Percentiles rank a stretch among this genome's conserved stretches.
phyloP scores from a whole-genome alignment of 1,284 basidiomycete species.

The Ganoderma lucidum region DNA sequence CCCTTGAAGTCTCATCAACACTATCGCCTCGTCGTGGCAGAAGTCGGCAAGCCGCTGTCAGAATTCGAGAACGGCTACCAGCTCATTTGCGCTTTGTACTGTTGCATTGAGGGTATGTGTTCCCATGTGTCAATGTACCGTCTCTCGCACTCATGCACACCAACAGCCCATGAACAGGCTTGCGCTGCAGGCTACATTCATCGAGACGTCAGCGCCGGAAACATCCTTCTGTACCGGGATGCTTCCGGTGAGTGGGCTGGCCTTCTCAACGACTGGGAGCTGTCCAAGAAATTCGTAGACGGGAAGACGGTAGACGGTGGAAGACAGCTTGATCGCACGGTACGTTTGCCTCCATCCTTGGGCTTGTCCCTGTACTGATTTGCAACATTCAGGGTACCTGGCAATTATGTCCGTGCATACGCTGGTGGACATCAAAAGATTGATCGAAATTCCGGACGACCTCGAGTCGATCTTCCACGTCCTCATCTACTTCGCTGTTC shows the following conservation, averaged over 20 bases:
- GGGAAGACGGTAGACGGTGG: background rate
- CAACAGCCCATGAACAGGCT: slow-evolving; percentile 11
- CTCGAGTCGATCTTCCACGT: slow-evolving; percentile 26
- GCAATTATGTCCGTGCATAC: slow-evolving; percentile 23
- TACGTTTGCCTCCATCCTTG: background rate
- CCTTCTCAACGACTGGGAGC: slow-evolving; percentile 19
- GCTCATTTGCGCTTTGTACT: slow-evolving; percentile 1
- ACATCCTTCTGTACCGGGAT: slow-evolving; percentile 17
- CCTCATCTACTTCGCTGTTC: slow-evolving; percentile 20
- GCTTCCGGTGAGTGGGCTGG: background rate
- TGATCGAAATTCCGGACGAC: slow-evolving; percentile 19
- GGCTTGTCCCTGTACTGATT: background rate
- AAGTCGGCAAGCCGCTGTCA: slow-evolving; percentile 21
- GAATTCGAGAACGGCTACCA: slow-evolving; percentile 8
- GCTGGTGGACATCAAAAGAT: background rate
- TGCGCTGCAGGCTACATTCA: slow-evolving; percentile 15
- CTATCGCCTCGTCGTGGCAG: slow-evolving; percentile 24
- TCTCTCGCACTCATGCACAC: background rate
- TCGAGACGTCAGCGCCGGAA: slow-evolving; percentile 22
- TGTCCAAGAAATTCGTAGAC: slow-evolving; percentile 8
- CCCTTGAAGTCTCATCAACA: slow-evolving; percentile 22
- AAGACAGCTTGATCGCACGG: slow-evolving; percentile 17
- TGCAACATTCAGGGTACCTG: slow-evolving; percentile 19
- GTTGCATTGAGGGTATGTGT: slow-evolving; percentile 8
- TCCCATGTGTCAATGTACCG: no score